These are phyloP conservation scores for Falciphora oryzae DNA, from an alignment of 2,329 filamentous ascomycete species.

Conservation along the genomic window DNA sequence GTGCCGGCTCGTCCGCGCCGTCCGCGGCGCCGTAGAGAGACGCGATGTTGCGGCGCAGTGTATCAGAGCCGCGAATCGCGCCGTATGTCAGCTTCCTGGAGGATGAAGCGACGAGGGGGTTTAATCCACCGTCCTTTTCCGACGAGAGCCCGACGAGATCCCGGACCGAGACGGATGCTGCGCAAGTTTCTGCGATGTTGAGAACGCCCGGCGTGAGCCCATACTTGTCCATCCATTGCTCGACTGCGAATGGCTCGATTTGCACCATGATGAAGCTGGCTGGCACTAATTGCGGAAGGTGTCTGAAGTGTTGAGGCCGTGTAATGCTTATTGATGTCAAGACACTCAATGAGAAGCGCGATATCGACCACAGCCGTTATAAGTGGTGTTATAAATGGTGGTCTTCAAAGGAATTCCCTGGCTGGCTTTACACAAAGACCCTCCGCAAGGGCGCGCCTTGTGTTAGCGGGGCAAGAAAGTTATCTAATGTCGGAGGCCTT, in stretches of 20 bases:
- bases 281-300: too few species aligned
- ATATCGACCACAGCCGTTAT: not conserved
- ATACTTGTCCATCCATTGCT: slow-evolving; percentile 63
- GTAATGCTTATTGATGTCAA: too few species aligned
- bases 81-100: slow-evolving; percentile 64
- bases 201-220: slow-evolving; percentile 49
- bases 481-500: too few species aligned
- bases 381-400: too few species aligned
- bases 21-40: slow-evolving; percentile 38
- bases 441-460: too few species aligned
- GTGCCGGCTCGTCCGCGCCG: slow-evolving; percentile 30
- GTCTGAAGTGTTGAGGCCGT: too few species aligned
- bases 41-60: slow-evolving; percentile 59
- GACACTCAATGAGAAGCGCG: not conserved
- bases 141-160: slow-evolving; percentile 57
- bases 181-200: slow-evolving; percentile 78
- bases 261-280: slow-evolving; percentile 29
- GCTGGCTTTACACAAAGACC: too few species aligned
- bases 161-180: slow-evolving; percentile 65
- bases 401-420: too few species aligned
- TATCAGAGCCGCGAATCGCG: slow-evolving; percentile 62
- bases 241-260: slow-evolving; percentile 62
- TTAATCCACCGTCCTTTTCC: slow-evolving; percentile 34
- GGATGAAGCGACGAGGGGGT: slow-evolving; percentile 37
- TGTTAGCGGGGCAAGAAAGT: too few species aligned